Evolutionary conservation across 78 protist genomes (phyloP), one percentile per base, ranked within the genome.

Genomic region (Neovahlkampfia damariscottae): DNA sequence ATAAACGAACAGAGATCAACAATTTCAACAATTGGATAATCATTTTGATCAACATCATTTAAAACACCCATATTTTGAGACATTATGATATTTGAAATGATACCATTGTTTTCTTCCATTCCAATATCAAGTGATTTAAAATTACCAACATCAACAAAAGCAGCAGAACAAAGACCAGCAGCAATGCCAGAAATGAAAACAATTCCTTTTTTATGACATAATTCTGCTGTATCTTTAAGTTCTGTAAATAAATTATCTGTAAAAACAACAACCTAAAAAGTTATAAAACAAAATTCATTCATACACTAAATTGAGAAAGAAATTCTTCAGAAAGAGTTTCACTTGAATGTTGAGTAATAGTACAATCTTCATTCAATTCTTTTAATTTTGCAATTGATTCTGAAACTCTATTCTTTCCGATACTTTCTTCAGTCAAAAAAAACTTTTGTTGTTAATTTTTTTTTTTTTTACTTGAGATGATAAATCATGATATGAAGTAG

Each of bases 351-450:
- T n/a, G n/a, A n/a, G 8, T 72, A 39, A 27, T 40, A 6, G 35
- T 29, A 10, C 34, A 72, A 72, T 6, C 29, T 40, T n/a, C 6
- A 32, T 83, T 83, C 19, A 83, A 77, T 83, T 6, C 83, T 36
- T 3, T 19, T 29, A 83, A 28, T 3, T 34, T 58, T 2, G 2
- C 2, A 31, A 50, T 36, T 36, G 50, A 31, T 39, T 35, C 85
- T 2, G 19, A 35, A 10, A 72, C 86, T 2, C 78, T 1, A 69
- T 9, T 69, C 59, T 77, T 31, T 3, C 86, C 86, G 3, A 83
- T 77, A 3, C 75, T 32, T 27, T 41, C 29, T n/a, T 30, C 80
- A n/a, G 87, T 7, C 10, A 41, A 37, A 32, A 39, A 83, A 74
- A 72, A 83, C 38, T 50, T n/a, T 50, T n/a, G 19, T n/a, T 50